A percentile compares a stretch with the other conserved stretches of the same genome.
Evolutionary conservation across 2,329 filamentous ascomycete genomes (phyloP).

Genomic region (Nemania sp.): DNA sequence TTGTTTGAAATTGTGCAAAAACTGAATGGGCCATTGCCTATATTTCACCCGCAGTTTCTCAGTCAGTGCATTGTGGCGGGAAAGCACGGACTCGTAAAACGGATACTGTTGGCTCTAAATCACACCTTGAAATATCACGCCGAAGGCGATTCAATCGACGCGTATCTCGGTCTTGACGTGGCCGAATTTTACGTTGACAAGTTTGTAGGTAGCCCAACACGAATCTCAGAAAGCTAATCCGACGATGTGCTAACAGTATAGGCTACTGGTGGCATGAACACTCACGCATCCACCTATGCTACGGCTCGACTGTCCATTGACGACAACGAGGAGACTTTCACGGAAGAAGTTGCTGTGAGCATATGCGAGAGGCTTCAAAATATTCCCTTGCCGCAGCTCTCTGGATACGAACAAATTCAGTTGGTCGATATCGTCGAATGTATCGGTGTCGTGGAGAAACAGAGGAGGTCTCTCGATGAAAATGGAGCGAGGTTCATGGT

Average conservation of each 20-base stretch:
- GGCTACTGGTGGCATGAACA: constrained; percentile 24
- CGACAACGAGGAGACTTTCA: constrained; percentile 66
- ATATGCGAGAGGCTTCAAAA: constrained; percentile 79
- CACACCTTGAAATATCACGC: constrained; percentile 81
- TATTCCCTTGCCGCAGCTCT: constrained; percentile 77
- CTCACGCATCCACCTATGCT: constrained; percentile 45
- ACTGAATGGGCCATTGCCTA: constrained; percentile 83
- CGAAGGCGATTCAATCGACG: constrained; percentile 79
- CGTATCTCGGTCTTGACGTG: constrained; percentile 70
- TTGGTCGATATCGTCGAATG: constrained; percentile 85
- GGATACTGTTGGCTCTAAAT: constrained; percentile 72
- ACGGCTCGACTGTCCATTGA: constrained; percentile 45
- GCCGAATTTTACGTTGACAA: constrained; percentile 59
- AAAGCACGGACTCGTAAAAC: constrained; percentile 72
- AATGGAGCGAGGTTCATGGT: constrained; percentile 87
- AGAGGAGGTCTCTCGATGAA: constrained; percentile 86
- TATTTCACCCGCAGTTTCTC: constrained; percentile 91
- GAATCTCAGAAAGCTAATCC: background rate
- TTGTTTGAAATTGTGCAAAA: constrained; percentile 82
- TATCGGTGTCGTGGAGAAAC: constrained; percentile 79
- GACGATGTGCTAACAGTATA: constrained; percentile 26
- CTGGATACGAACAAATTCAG: constrained; percentile 84
- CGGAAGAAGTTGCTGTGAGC: constrained; percentile 68
- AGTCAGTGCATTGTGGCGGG: constrained; percentile 85
- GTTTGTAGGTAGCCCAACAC: constrained; percentile 39